Evolutionary conservation across 805 yeast genomes (phyloP), one percentile per base, ranked within the genome.

Genomic region (Yarrowia phangngaensis): DNA sequence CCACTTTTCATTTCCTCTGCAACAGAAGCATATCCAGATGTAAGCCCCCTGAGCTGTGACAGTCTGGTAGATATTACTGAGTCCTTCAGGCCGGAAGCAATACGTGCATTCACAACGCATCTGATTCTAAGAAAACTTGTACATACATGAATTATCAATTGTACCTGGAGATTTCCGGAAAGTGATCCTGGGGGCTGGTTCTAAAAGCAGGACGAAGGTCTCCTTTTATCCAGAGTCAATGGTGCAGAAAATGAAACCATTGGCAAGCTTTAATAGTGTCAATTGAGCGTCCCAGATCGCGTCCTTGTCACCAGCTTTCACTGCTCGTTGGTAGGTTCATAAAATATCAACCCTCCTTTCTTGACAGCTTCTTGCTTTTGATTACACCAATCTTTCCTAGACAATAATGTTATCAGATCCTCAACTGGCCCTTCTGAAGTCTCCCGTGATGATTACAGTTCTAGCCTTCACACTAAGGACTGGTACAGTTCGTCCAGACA

Each of bases 181-280:
- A n/a, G n/a, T n/a, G n/a, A n/a, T n/a, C n/a, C n/a, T n/a, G n/a
- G n/a, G n/a, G n/a, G n/a, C n/a, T n/a, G n/a, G n/a, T n/a, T n/a
- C n/a, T n/a, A n/a, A n/a, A n/a, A n/a, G n/a, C n/a, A n/a, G n/a
- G n/a, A n/a, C n/a, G n/a, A n/a, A n/a, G n/a, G n/a, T n/a, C n/a
- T n/a, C n/a, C n/a, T n/a, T n/a, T n/a, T n/a, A n/a, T n/a, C n/a
- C n/a, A n/a, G n/a, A n/a, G 43, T 62, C 65, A 8, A 62, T 41
- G 3, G 54, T 32, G 47, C 64, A 60, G 34, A 61, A 62, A 8
- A 52, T 50, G 7, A 57, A 53, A 28, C 62, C 66, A 30, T 56
- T 55, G 6, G 55, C 16, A 26, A 62, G 55, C 43, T 62, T 61
- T 11, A 46, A 45, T 7, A 45, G 20, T n/a, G 50, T 33, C 31